Conservation (phyloP, 306 rosid species). For the Cucurbita maxima region DNA sequence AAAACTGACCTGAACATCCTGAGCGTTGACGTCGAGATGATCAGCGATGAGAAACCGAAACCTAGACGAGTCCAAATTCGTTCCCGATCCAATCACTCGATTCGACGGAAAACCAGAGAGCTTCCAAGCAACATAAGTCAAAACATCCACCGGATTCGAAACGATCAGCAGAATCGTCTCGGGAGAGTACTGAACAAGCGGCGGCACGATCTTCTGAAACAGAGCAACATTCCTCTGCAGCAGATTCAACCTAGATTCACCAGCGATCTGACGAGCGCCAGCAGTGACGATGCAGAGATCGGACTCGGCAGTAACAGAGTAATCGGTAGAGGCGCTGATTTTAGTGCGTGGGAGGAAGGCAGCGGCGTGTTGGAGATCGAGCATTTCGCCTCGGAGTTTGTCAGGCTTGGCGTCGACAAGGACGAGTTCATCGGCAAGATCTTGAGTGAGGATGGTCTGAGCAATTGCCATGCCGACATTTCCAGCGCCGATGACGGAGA, state of each 20-base stretch:
- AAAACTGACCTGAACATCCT: conserved; percentile 70
- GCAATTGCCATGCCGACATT: conserved; percentile 99
- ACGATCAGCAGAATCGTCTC: conserved; percentile 43
- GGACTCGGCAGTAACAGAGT: conserved; percentile 47
- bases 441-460: conserved; percentile 85
- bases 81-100: conserved; percentile 88
- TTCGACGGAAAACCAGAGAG: conserved; percentile 75
- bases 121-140: conserved; percentile 80
- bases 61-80: conserved; percentile 84
- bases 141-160: conserved; percentile 75
- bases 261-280: conserved; percentile 63
- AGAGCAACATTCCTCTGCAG: conserved; percentile 63
- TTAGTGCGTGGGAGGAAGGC: conserved; percentile 90
- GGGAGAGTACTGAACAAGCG: conserved; percentile 47
- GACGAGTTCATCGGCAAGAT: conserved; percentile 57
- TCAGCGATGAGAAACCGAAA: conserved; percentile 83
- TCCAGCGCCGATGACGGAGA: conserved; percentile 75
- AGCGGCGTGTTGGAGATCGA: conserved; percentile 85
- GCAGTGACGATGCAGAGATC: conserved; percentile 88
- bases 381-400: conserved; percentile 88
- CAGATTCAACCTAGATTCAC: conserved; percentile 62
- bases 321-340: conserved; percentile 61
- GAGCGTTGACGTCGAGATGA: conserved; percentile 86
- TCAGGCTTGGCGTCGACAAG: conserved; percentile 62
- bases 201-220: conserved; percentile 50